Evolutionary conservation across 306 rosid genomes (phyloP).

Genomic region (Lagenaria siceraria): DNA sequence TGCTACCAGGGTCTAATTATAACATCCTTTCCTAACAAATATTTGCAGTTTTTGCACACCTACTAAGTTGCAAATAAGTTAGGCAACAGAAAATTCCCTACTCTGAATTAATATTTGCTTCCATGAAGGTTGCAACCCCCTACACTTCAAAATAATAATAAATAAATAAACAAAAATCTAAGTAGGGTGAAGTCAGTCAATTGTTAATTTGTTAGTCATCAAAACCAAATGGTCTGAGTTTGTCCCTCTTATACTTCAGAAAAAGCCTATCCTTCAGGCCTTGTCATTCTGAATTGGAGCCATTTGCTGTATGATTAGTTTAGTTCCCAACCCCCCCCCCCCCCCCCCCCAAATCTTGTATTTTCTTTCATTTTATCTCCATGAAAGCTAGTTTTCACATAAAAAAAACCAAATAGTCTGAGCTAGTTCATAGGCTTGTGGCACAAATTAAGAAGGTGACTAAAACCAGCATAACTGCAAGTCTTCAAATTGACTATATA

Average conservation of each 20-base stretch:
- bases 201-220: too few relatives aligned
- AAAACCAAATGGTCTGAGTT: background rate
- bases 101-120: background rate
- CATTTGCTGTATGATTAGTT: background rate
- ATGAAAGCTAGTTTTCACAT: background rate
- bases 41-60: background rate
- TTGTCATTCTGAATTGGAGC: background rate
- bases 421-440: background rate
- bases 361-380: background rate
- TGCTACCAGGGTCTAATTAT: background rate
- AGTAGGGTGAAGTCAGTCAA: too few relatives aligned
- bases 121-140: background rate
- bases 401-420: background rate
- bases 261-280: background rate
- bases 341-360: too few relatives aligned
- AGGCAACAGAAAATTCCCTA: background rate
- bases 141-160: background rate
- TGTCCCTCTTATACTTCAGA: background rate
- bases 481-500: background rate
- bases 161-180: too few relatives aligned
- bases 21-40: background rate
- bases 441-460: background rate
- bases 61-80: background rate
- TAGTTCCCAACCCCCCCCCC: too few relatives aligned
- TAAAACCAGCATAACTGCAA: background rate